Conservation (phyloP, 345 rosid genomes). For the Aquilaria malaccensis region DNA sequence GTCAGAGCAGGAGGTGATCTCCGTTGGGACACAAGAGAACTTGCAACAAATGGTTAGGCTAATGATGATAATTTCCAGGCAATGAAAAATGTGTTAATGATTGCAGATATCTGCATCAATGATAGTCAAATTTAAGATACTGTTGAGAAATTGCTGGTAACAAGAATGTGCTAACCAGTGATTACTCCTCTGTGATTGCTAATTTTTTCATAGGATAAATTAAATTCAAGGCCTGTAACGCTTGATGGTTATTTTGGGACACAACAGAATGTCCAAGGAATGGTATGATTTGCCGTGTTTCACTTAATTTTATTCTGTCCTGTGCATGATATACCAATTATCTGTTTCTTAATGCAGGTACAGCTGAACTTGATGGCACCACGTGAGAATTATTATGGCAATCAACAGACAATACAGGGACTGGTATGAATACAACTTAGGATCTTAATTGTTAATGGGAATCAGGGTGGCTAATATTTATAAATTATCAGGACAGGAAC, state of each 20-base stretch:
- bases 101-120: background rate
- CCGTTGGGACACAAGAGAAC: constrained; percentile 48
- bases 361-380: constrained; percentile 62
- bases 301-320: background rate
- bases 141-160: background rate
- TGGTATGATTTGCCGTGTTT: constrained; percentile 26
- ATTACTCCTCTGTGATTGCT: background rate
- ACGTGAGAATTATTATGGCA: constrained; percentile 43
- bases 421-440: constrained; percentile 29
- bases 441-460: background rate
- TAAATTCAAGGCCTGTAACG: constrained; percentile 38
- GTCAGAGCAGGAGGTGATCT: constrained; percentile 48
- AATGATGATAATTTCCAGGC: background rate
- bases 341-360: constrained; percentile 32
- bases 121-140: background rate
- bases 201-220: constrained; percentile 33
- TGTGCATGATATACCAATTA: background rate
- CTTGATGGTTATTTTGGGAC: constrained; percentile 44
- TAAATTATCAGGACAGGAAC: too few species aligned
- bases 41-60: constrained; percentile 61
- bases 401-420: constrained; percentile 48
- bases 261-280: constrained; percentile 37
- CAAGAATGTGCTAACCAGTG: background rate
- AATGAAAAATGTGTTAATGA: background rate
- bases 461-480: background rate